Conservation (phyloP, 306 rosid genomes). For the Quercus engelmannii region DNA sequence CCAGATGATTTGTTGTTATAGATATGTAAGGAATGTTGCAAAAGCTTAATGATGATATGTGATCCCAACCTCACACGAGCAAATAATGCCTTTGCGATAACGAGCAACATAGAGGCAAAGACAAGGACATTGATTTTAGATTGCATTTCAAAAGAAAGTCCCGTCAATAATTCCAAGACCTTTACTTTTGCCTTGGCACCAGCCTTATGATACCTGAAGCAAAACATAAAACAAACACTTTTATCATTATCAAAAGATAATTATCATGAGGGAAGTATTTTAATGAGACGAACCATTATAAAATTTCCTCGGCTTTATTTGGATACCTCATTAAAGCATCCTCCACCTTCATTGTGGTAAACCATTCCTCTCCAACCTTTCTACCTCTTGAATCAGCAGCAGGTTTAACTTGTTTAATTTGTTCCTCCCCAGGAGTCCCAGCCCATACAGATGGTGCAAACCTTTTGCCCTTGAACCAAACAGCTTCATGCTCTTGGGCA, state of each 20-base stretch:
- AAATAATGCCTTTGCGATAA: slow-evolving; percentile 83
- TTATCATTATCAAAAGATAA: slow-evolving; percentile 8
- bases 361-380: slow-evolving; percentile 95
- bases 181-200: slow-evolving; percentile 62
- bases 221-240: background rate
- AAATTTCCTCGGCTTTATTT: background rate
- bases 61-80: slow-evolving; percentile 84
- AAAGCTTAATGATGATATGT: slow-evolving; percentile 22
- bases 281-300: slow-evolving; percentile 4
- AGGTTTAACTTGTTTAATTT: slow-evolving; percentile 76
- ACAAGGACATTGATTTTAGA: slow-evolving; percentile 69
- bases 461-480: slow-evolving; percentile 94
- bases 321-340: slow-evolving; percentile 69
- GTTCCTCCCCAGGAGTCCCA: slow-evolving; percentile 79
- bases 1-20: background rate
- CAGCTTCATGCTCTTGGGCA: slow-evolving; percentile 81
- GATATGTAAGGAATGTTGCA: slow-evolving; percentile 23
- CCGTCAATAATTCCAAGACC: slow-evolving; percentile 77
- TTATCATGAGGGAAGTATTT: background rate
- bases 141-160: slow-evolving; percentile 76
- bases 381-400: slow-evolving; percentile 93
- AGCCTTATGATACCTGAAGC: slow-evolving; percentile 77
- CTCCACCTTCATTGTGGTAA: slow-evolving; percentile 77
- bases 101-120: slow-evolving; percentile 81
- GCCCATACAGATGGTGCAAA: slow-evolving; percentile 75